These are phyloP conservation scores for Fistulinella cinereoalba DNA, from an alignment of 1,284 basidiomycete genomes.

Conservation along the genomic window DNA sequence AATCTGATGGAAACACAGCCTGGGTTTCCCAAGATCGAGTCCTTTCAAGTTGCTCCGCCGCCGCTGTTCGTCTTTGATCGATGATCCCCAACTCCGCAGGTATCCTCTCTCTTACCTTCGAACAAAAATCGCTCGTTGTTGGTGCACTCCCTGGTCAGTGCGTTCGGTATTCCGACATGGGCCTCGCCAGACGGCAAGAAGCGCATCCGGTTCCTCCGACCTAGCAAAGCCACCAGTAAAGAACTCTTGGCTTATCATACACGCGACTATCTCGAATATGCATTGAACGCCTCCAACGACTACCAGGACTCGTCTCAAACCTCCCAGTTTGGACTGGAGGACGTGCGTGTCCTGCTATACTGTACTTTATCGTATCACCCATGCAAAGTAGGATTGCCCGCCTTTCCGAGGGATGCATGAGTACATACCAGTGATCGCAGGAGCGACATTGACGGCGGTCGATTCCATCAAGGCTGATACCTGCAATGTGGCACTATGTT, in stretches of 20 bases:
- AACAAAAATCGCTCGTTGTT: conserved; percentile 78
- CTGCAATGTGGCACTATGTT: conserved; percentile 70
- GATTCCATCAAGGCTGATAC: conserved; percentile 53
- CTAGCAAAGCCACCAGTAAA: conserved; percentile 47
- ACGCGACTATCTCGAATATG: conserved; percentile 53
- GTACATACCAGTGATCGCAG: conserved; percentile 73
- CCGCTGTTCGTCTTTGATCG: not conserved
- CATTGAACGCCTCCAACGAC: conserved; percentile 39
- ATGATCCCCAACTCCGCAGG: conserved; percentile 36
- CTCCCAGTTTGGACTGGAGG: conserved; percentile 64
- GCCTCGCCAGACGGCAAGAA: conserved; percentile 24
- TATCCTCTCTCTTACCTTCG: conserved; percentile 74
- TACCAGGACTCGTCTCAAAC: conserved; percentile 13
- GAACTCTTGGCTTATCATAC: conserved; percentile 59
- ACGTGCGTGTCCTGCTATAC: conserved; percentile 41
- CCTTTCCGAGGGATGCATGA: conserved; percentile 64
- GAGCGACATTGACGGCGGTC: conserved; percentile 74
- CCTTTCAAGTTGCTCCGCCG: too few relatives aligned
- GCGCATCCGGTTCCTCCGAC: conserved; percentile 47
- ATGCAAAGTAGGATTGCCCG: conserved; percentile 70
- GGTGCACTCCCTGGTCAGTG: conserved; percentile 70
- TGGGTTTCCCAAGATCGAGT: too few relatives aligned
- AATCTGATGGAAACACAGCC: too few relatives aligned
- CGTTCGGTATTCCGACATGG: conserved; percentile 53
- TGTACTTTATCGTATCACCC: not conserved